Evolutionary conservation across 257 asterid genomes (phyloP), one percentile per base, ranked within the genome.

Genomic region (Nicotiana sylvestris): DNA sequence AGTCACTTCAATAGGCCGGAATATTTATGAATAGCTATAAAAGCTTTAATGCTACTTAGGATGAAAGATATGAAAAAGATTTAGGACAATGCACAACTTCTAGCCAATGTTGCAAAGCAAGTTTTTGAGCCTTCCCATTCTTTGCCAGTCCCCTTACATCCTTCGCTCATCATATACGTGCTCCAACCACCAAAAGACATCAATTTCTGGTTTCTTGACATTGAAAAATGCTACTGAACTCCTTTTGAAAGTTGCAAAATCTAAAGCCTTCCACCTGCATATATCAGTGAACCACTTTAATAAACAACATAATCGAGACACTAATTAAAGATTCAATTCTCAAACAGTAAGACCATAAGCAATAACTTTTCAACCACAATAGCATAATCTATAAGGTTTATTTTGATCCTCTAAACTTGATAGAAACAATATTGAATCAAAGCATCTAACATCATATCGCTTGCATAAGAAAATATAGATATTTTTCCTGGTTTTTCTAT

Each of bases 341-440:
- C 56, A 49, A 49, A 9, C 9, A 11, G 56, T 37, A 4, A 18
- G 27, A 46, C 56, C 83, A 90, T 93, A 25, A 61, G 93, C 98
- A 98, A 95, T 81, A 95, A 88, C 88, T 95, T 97, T 91, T 95
- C 98, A 11, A 90, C 98, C 21, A 93, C 98, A 66, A 93, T 96
- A 9, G 97, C 97, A 83, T 95, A 95, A 89, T 95, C 97, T 1
- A 97, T 98, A 72, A 95, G 97, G 84, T 91, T 92, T 81, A 97
- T 81, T 51, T 97, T 86, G 4, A 95, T 93, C 82, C 97, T 79
- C 77, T 95, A 29, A 95, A 82, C 88, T 88, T 91, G 3, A 93
- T 88, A 0, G 97, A 97, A 27, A 97, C 98, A 1, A 96, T 98
- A 77, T 93, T 95, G 8, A 91, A 37, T 37, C 43, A 6, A 37